Conservation (phyloP, 768 basidiomycete genomes). For the Leccinum incarnatum region DNA sequence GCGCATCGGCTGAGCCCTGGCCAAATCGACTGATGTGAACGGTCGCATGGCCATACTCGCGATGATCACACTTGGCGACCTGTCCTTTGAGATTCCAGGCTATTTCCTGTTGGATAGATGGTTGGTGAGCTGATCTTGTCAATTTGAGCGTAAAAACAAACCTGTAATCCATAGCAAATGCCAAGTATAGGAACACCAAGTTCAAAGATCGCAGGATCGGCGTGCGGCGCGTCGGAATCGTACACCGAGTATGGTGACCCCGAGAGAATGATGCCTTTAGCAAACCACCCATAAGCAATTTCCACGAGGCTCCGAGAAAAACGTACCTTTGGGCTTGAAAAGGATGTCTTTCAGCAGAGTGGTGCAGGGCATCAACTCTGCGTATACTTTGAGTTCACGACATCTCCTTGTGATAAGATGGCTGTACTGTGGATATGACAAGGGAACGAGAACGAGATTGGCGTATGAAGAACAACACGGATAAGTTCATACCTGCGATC, state of each 20-base stretch:
- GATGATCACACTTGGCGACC: constrained; percentile 82
- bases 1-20: constrained; percentile 56
- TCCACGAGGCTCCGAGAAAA: background rate
- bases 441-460: constrained; percentile 3
- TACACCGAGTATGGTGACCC: constrained; percentile 99
- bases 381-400: constrained; percentile 96
- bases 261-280: constrained; percentile 86
- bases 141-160: constrained; percentile 29
- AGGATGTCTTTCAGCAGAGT: constrained; percentile 80
- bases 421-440: constrained; percentile 63
- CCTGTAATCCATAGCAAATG: constrained; percentile 97
- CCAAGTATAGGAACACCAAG: constrained; percentile 90
- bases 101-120: constrained; percentile 65
- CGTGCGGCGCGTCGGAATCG: constrained; percentile 87
- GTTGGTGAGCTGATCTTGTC: background rate
- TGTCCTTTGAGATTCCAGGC: constrained; percentile 84
- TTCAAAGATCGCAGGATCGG: constrained; percentile 87
- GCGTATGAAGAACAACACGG: constrained; percentile 6
- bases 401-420: constrained; percentile 97
- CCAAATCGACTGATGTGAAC: constrained; percentile 69
- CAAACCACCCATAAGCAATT: background rate
- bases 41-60: constrained; percentile 93
- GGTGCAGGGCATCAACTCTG: constrained; percentile 97
- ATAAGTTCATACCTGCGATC: constrained; percentile 71
- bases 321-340: constrained; percentile 90